Evolutionary conservation across 2,329 filamentous ascomycete species (phyloP), one percentile per base, ranked within the genome.

Genomic region (Colletotrichum spinosum): DNA sequence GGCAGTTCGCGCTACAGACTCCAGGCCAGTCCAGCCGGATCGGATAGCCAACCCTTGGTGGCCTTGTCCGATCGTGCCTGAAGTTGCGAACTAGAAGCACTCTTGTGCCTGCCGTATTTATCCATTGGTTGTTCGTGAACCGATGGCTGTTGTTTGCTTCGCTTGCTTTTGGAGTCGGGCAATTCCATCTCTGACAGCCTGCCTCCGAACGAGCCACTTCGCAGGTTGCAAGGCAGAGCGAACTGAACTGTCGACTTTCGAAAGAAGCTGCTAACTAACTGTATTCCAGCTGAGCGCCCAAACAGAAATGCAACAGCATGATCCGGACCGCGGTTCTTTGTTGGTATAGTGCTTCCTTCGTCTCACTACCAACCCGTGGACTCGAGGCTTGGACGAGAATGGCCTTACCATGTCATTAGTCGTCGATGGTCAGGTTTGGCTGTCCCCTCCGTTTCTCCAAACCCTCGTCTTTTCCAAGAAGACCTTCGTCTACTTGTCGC

Each of bases 351-450:
- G 62, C 58, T 48, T 65, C 52, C 52, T n/a, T 48, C 52, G 55
- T 58, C 55, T 49, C 42, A 41, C 17, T 38, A 34, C 48, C 62
- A 56, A 53, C 39, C 52, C 39, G 53, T 57, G 62, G 52, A 52
- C 62, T 65, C 52, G 52, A 62, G 62, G 52, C 48, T 56, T 56
- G 62, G 62, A 39, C 58, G 35, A 62, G 42, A 52, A 52, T 65
- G 58, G 62, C 57, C 62, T 52, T 25, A 56, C 52, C 52, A 56
- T 4, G 25, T 25, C 3, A 25, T 25, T 25, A 25, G 25, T 17
- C 17, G 25, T 25, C 25, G 25, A 25, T 5, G 25, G 25, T 25
- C 25, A 25, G 52, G 58, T 15, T 42, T 41, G 57, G 51, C n/a
- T 61, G 45, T 25, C 25, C 4, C 33, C 54, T 38, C 35, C 45